Evolutionary conservation across 1,139 yeast genomes (phyloP), one percentile per base, ranked within the genome.

Genomic region (Hansenula sp.): DNA sequence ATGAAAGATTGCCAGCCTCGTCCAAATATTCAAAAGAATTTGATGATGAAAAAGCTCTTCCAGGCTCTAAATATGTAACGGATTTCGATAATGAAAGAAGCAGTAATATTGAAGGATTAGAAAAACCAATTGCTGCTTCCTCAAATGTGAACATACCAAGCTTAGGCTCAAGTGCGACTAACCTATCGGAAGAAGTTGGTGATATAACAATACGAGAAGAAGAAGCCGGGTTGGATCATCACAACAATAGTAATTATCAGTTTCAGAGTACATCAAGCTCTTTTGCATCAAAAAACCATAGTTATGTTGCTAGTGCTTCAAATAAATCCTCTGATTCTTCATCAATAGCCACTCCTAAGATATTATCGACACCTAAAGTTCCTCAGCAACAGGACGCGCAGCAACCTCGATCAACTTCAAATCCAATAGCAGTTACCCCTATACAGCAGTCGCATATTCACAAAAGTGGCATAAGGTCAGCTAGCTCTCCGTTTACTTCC

Each of bases 111-210:
- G 53, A 50, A 12, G 44, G 31, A 2, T 47, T 49, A 33, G 58
- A 53, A 19, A 53, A 52, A 31, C 61, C 61, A 24, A 53, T 57
- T 33, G 61, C 61, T 15, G 45, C 59, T 3, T 57, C 61, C 2
- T 55, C 61, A 15, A 57, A 57, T 40, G 40, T 57, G 10, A 54
- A 57, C 39, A 53, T 57, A 12, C 41, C 59, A 15, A 53, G 54
- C 19, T 35, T 54, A 32, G 44, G 41, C 16, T 50, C 58, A 2
- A 51, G 54, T 34, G 35, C 49, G 35, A 51, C 41, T 35, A 51
- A 52, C 32, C 37, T 50, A 19, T 40, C 48, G 12, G 56, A 46
- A n/a, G 57, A 54, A 28, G 47, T 51, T 21, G 59, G 57, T 11
- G 54, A 52, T 30, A 28, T 45, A 11, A 48, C 59, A 8, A 49